phyloP scores from a whole-genome alignment of 129 eudicot genomes.

The Flaveria trinervia region DNA sequence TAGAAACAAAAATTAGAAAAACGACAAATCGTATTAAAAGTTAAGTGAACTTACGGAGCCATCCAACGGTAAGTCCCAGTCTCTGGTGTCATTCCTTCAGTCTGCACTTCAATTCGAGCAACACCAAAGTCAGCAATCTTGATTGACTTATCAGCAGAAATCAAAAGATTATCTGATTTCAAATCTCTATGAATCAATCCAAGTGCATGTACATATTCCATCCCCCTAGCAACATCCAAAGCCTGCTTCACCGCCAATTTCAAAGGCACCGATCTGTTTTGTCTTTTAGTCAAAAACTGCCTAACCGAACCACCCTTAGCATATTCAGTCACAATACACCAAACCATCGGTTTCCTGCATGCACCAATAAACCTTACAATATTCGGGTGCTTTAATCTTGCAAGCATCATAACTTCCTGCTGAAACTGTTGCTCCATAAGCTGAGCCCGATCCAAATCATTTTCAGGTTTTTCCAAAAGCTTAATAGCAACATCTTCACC shows the following conservation, averaged over 20 bases:
- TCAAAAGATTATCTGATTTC: conserved; percentile 89
- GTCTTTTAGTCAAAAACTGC: conserved; percentile 81
- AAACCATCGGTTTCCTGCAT: conserved; percentile 96
- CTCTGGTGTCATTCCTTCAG: conserved; percentile 99
- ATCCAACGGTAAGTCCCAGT: conserved; percentile 99
- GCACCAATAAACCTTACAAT: conserved; percentile 95
- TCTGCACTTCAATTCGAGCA: conserved; percentile 97
- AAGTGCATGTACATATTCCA: conserved; percentile 93
- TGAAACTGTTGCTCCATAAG: conserved; percentile 99
- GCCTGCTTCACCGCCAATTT: conserved; percentile 97
- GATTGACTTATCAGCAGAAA: conserved; percentile 88
- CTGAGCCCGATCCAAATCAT: conserved; percentile 79
- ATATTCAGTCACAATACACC: conserved; percentile 97
- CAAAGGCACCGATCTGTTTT: conserved; percentile 81
- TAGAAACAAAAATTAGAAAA: not conserved
- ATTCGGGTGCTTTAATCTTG: conserved; percentile 80
- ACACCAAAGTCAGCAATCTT: conserved; percentile 99
- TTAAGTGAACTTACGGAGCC: conserved; percentile 85
- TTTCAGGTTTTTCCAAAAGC: conserved; percentile 90
- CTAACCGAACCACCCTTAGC: conserved; percentile 99
- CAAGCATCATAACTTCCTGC: conserved; percentile 98
- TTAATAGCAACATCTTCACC: conserved; percentile 90
- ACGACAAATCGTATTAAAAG: not conserved
- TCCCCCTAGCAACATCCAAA: conserved; percentile 96
- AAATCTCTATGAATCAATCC: conserved; percentile 91